Evolutionary conservation across 352 stramenopile species (phyloP).

Genomic region (Pythium dissimile): DNA sequence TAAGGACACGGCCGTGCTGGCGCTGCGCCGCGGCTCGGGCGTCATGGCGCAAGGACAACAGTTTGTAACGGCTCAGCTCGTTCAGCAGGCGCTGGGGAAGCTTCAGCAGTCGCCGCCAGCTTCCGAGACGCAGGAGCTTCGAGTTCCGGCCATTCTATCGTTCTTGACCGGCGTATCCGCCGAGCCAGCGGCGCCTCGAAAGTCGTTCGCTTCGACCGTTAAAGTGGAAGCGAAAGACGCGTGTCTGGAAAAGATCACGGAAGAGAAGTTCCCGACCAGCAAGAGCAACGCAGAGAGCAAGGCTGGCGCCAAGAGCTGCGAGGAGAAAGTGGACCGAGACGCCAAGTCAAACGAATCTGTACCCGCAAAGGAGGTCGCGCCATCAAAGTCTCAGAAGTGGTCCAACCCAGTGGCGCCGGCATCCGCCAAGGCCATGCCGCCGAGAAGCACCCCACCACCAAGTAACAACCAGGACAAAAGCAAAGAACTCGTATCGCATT

Average conservation of each 20-base stretch:
- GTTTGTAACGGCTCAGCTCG: slow-evolving; percentile 55
- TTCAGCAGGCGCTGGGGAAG: slow-evolving; percentile 54
- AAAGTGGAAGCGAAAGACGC: slow-evolving; percentile 11
- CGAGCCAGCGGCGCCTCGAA: not conserved
- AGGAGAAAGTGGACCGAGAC: not conserved
- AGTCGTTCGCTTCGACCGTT: not conserved
- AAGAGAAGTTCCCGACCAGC: not conserved
- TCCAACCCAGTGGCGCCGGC: not conserved
- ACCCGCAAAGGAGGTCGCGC: not conserved
- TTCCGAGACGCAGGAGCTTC: slow-evolving; percentile 10
- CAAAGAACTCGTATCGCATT: slow-evolving; percentile 58
- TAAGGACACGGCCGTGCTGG: slow-evolving; percentile 60
- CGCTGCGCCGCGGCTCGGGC: slow-evolving; percentile 53
- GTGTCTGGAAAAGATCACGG: not conserved
- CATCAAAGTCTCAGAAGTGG: slow-evolving; percentile 9
- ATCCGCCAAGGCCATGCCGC: not conserved
- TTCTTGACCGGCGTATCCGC: slow-evolving; percentile 9
- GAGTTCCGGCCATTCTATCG: slow-evolving; percentile 23
- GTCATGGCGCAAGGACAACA: slow-evolving; percentile 63
- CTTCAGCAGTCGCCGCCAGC: not conserved
- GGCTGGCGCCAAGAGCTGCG: not conserved
- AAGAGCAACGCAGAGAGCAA: not conserved
- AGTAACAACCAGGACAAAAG: slow-evolving; percentile 39
- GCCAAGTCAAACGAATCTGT: not conserved
- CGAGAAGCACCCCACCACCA: not conserved